phyloP scores from a whole-genome alignment of 495 filamentous ascomycete species.

The Penicillium fimorum region DNA sequence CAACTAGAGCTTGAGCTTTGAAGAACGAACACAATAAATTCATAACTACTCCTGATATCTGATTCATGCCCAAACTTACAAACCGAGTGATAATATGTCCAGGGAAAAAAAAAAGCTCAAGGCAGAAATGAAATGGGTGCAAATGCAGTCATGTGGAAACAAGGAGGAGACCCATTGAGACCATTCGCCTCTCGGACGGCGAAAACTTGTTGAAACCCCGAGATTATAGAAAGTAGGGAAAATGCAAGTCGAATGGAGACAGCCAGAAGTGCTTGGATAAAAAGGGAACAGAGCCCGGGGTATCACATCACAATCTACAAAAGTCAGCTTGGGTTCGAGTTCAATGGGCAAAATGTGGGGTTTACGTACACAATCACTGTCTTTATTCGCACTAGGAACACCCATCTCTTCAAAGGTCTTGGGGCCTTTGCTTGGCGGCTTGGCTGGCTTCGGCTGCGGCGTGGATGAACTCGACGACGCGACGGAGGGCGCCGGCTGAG shows the following conservation, averaged over 20 bases:
- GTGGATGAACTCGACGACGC: conserved; percentile 26
- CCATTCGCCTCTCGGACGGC: conserved; percentile 18
- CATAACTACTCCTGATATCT: conserved; percentile 24
- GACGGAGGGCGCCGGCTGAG: conserved; percentile 27
- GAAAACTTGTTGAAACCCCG: conserved; percentile 17
- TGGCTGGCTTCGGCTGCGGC: conserved; percentile 29
- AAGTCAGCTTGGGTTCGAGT: conserved; percentile 27
- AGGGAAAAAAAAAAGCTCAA: conserved; percentile 15
- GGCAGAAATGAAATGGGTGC: conserved; percentile 18
- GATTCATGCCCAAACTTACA: conserved; percentile 2
- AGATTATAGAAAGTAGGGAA: conserved; percentile 20
- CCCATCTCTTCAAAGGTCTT: conserved; percentile 99
- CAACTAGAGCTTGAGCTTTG: background rate
- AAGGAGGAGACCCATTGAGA: conserved; percentile 3
- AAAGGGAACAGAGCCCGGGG: conserved; percentile 27
- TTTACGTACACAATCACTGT: conserved; percentile 84
- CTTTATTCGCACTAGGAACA: conserved; percentile 73
- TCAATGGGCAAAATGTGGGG: conserved; percentile 4
- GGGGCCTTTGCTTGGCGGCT: conserved; percentile 70
- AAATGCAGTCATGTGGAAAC: conserved; percentile 27
- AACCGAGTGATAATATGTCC: conserved; percentile 25
- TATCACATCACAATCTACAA: conserved; percentile 62
- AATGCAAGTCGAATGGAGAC: conserved; percentile 12
- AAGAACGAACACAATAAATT: conserved; percentile 7
- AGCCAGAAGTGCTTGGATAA: conserved; percentile 10